These are phyloP conservation scores for Solioccasus polychromus DNA, from an alignment of 768 basidiomycete genomes.

Conservation along the genomic window DNA sequence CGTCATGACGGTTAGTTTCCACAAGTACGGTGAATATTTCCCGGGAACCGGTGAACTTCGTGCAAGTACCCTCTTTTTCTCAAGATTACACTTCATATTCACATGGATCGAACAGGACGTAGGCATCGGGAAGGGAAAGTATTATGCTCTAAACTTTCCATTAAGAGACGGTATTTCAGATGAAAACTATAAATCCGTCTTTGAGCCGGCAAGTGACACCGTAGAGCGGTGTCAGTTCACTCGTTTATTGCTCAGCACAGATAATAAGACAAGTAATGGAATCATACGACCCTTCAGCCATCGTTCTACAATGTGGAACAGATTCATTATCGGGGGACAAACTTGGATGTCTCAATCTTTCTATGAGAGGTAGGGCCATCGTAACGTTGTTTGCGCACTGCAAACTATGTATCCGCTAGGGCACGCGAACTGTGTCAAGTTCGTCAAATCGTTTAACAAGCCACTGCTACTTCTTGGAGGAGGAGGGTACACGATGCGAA, in stretches of 20 bases:
- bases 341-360: conserved; percentile 92
- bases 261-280: conserved; percentile 94
- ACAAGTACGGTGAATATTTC: conserved; percentile 99
- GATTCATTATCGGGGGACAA: conserved; percentile 97
- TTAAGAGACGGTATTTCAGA: conserved; percentile 93
- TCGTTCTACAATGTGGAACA: conserved; percentile 96
- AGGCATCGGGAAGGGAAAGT: conserved; percentile 91
- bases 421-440: conserved; percentile 96
- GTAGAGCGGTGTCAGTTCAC: background rate
- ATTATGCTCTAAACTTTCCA: conserved; percentile 94
- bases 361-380: conserved; percentile 72
- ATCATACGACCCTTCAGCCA: conserved; percentile 88
- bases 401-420: conserved; percentile 43
- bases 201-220: conserved; percentile 74
- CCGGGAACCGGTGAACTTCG: conserved; percentile 97
- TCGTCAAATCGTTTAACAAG: conserved; percentile 94
- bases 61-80: conserved; percentile 42
- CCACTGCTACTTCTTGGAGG: conserved; percentile 94
- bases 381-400: background rate
- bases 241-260: conserved; percentile 37
- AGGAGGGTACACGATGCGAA: conserved; percentile 98
- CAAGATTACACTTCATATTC: conserved; percentile 2
- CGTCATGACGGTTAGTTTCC: conserved; percentile 98
- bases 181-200: conserved; percentile 91
- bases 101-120: conserved; percentile 58